phyloP scores from a whole-genome alignment of 306 rosid species.

The Pterocarpus santalinus region DNA sequence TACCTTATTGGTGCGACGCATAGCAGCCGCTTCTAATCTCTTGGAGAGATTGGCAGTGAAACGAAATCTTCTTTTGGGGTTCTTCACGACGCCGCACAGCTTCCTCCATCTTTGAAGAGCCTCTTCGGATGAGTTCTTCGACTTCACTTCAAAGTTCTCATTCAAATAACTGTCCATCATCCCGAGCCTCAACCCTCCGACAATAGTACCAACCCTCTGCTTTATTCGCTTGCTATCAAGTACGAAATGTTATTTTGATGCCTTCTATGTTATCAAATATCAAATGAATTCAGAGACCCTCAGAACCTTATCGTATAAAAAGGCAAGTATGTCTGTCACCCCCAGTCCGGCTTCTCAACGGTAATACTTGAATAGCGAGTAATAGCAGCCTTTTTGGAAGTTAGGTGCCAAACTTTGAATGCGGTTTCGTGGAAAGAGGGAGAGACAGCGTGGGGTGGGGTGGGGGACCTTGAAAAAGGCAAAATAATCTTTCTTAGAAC shows the following conservation, averaged over 20 bases:
- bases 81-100: slow-evolving; percentile 70
- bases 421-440: slow-evolving; percentile 40
- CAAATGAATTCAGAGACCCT: not conserved
- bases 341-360: no score
- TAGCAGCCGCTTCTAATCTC: slow-evolving; percentile 77
- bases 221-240: not conserved
- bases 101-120: slow-evolving; percentile 81
- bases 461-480: slow-evolving; percentile 1
- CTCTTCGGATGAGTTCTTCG: slow-evolving; percentile 77
- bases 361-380: not conserved
- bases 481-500: not conserved
- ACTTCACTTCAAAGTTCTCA: slow-evolving; percentile 70
- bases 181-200: not conserved
- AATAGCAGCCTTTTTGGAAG: not conserved
- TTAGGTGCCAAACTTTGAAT: not conserved
- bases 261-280: not conserved
- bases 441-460: not conserved
- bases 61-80: slow-evolving; percentile 83
- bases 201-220: not conserved
- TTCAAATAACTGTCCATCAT: slow-evolving; percentile 69
- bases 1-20: slow-evolving; percentile 86
- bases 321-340: no score
- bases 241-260: not conserved
- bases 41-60: slow-evolving; percentile 88
- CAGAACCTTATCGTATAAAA: not conserved